A percentile compares a stretch with the other conserved stretches of the same genome.
These are phyloP conservation scores for Halophytophthora polymorphica DNA, from an alignment of 352 stramenopile species.

Conservation along the genomic window DNA sequence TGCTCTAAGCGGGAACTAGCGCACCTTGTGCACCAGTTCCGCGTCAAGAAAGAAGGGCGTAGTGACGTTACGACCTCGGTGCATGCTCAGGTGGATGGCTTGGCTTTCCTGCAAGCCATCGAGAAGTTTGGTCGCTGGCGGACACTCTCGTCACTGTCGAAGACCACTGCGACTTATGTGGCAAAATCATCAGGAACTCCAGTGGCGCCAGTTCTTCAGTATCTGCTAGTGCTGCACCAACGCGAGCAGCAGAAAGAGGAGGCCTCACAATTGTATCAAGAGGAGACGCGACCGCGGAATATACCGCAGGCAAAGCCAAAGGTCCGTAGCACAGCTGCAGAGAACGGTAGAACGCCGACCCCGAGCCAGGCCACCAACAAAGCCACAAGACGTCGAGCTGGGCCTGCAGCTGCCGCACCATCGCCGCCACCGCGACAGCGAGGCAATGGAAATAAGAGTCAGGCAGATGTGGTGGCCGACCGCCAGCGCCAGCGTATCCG, in stretches of 20 bases:
- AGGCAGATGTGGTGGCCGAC: slow-evolving; percentile 21
- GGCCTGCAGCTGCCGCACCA: not conserved
- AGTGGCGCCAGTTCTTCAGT: slow-evolving; percentile 45
- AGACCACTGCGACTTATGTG: slow-evolving; percentile 9
- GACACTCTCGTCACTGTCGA: slow-evolving; percentile 20
- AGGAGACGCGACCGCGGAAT: not conserved
- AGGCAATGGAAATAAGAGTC: slow-evolving; percentile 11
- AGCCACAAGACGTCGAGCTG: not conserved
- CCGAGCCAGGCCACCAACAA: not conserved
- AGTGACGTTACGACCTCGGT: not conserved
- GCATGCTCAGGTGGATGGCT: slow-evolving; percentile 20
- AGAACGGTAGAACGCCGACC: not conserved
- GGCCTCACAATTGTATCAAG: slow-evolving; percentile 6
- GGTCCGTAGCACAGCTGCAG: too few species aligned
- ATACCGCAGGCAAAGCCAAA: too few species aligned
- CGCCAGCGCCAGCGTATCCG: slow-evolving; percentile 54
- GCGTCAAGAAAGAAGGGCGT: not conserved
- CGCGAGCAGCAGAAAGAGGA: slow-evolving; percentile 12
- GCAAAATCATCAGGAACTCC: slow-evolving; percentile 25
- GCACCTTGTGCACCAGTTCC: slow-evolving; percentile 25
- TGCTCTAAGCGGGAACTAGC: slow-evolving; percentile 35
- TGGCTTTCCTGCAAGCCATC: slow-evolving; percentile 34
- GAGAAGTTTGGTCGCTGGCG: slow-evolving; percentile 32
- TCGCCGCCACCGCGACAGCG: not conserved
- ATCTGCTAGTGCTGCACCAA: slow-evolving; percentile 36